Evolutionary conservation across 495 filamentous ascomycete species (phyloP).

Genomic region (Thermothielavioides terrestris): DNA sequence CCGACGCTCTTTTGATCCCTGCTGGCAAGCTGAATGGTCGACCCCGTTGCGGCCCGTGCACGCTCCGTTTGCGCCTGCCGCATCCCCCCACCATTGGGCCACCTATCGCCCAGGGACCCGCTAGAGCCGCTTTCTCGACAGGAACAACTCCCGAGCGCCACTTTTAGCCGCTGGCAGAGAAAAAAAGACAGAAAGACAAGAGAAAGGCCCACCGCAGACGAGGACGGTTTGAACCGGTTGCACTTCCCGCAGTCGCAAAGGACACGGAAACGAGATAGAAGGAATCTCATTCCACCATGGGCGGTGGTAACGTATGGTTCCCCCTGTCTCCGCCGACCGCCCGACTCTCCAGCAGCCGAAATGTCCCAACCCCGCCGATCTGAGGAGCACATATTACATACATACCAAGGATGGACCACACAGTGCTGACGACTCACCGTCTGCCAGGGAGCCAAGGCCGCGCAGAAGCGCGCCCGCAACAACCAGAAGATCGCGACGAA

Average conservation of each 20-base stretch:
- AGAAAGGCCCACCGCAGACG: background rate
- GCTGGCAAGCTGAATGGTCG: too few relatives aligned
- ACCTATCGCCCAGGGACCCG: background rate
- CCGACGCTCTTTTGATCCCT: too few relatives aligned
- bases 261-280: background rate
- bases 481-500: conserved; percentile 40
- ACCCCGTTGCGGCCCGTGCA: background rate
- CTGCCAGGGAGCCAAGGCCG: conserved; percentile 47
- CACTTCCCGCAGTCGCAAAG: background rate
- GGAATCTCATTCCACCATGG: conserved; percentile 33
- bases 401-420: too few relatives aligned
- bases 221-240: background rate
- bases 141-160: conserved; percentile 4
- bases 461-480: conserved; percentile 50
- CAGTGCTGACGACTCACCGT: too few relatives aligned
- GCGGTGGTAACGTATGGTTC: conserved; percentile 43
- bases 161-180: conserved; percentile 11
- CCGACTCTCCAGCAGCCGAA: conserved; percentile 2
- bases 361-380: background rate
- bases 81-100: too few relatives aligned
- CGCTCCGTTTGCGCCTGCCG: background rate
- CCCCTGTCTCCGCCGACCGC: background rate
- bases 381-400: background rate
- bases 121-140: background rate
- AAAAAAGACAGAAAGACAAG: conserved; percentile 1